phyloP scores from a whole-genome alignment of 192 early-diverging fungal genomes.

The Ambispora gerdemannii region DNA sequence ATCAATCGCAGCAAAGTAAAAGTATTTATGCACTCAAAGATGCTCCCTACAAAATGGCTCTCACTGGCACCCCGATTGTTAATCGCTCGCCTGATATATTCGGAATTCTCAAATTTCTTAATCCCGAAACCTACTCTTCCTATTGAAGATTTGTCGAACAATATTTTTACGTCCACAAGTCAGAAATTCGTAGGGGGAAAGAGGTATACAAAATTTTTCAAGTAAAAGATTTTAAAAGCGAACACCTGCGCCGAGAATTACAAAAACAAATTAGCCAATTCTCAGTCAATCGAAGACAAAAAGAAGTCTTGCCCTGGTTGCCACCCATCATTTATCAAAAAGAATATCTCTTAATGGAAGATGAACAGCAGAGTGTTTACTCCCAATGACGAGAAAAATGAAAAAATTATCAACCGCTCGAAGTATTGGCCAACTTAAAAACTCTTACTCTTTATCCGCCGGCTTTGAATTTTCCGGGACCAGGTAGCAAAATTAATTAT shows the following conservation, averaged over 20 bases:
- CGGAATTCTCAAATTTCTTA: constrained; percentile 15
- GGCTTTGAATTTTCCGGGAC: not conserved
- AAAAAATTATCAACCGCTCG: not conserved
- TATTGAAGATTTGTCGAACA: constrained; percentile 14
- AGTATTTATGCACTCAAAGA: constrained; percentile 4
- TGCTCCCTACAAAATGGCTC: constrained; percentile 17
- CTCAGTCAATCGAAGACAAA: constrained; percentile 16
- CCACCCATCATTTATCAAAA: constrained; percentile 7
- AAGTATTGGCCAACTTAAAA: constrained; percentile 19
- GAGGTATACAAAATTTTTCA: not conserved
- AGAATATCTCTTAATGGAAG: constrained; percentile 13
- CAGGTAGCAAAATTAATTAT: constrained; percentile 5
- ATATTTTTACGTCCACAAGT: constrained; percentile 17
- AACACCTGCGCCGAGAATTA: not conserved
- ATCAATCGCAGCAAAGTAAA: constrained; percentile 24
- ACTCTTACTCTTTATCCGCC: constrained; percentile 15
- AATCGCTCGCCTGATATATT: not conserved
- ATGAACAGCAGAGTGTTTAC: constrained; percentile 5
- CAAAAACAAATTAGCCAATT: not conserved
- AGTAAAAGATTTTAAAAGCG: constrained; percentile 18
- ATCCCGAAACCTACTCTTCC: constrained; percentile 14
- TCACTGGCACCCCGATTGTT: constrained; percentile 8
- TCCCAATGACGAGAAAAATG: constrained; percentile 10
- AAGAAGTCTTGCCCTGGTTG: constrained; percentile 12
- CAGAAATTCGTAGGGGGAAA: not conserved